Evolutionary conservation across 352 stramenopile genomes (phyloP).

Genomic region (Halophytophthora polymorphica): DNA sequence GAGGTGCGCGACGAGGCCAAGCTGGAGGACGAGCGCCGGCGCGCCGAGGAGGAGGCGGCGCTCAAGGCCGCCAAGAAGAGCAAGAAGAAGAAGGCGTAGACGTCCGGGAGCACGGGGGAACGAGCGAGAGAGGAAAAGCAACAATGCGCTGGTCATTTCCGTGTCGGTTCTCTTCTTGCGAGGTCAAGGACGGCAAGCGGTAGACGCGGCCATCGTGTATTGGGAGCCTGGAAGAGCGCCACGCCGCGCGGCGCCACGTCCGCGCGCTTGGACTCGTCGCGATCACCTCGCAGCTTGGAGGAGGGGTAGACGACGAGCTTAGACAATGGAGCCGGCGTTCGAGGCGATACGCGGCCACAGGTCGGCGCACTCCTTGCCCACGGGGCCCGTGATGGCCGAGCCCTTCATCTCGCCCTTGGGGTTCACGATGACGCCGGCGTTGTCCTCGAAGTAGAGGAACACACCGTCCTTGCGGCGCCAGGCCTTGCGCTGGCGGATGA

Average conservation of each 20-base stretch:
- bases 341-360: conserved; percentile 99
- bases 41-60: conserved; percentile 62
- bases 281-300: too few relatives aligned
- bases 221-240: neutral
- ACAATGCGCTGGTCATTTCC: conserved; percentile 32
- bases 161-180: conserved; percentile 19
- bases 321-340: conserved; percentile 99
- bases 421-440: conserved; percentile 99
- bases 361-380: conserved; percentile 99
- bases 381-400: conserved; percentile 98
- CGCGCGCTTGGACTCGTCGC: too few relatives aligned
- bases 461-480: conserved; percentile 99
- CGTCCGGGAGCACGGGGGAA: conserved; percentile 1
- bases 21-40: conserved; percentile 70
- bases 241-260: neutral
- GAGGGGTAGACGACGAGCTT: conserved; percentile 48
- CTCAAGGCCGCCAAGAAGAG: conserved; percentile 78
- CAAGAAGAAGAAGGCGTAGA: conserved; percentile 74
- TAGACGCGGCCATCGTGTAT: conserved; percentile 5
- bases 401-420: conserved; percentile 99
- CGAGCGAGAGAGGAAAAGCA: conserved; percentile 22
- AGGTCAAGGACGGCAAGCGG: conserved; percentile 3
- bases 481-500: conserved; percentile 99
- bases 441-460: conserved; percentile 99
- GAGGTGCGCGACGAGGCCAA: conserved; percentile 77